Percentiles rank a stretch among this genome's conserved stretches.
Conservation (phyloP, 108 stramenopile species). For the Skeletonema grethae region DNA sequence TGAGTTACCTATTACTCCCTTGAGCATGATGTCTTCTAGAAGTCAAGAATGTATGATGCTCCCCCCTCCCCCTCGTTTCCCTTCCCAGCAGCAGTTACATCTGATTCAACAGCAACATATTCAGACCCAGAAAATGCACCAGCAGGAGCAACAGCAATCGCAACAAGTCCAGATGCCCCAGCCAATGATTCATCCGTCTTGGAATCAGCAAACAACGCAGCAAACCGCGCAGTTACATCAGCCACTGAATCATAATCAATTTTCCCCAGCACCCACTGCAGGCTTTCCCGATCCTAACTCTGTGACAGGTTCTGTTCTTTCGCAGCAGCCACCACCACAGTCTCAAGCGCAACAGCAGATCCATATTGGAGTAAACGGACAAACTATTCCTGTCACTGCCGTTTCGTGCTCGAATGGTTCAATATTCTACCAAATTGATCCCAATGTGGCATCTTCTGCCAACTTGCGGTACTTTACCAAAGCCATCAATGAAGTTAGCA, state of each 20-base stretch:
- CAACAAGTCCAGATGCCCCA: slow-evolving; percentile 17
- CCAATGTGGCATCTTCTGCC: slow-evolving; percentile 31
- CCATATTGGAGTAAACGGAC: slow-evolving; percentile 35
- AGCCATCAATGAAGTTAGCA: slow-evolving; percentile 45
- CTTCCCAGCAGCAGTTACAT: slow-evolving; percentile 12
- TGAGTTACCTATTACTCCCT: slow-evolving; percentile 74
- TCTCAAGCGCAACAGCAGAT: slow-evolving; percentile 26
- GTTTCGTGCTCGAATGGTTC: slow-evolving; percentile 29
- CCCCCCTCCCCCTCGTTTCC: slow-evolving; percentile 61
- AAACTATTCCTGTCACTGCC: slow-evolving; percentile 47
- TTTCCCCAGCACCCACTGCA: slow-evolving; percentile 6
- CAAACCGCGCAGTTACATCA: slow-evolving; percentile 15
- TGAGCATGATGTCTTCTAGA: slow-evolving; percentile 52
- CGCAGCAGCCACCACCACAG: slow-evolving; percentile 26
- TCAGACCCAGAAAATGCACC: slow-evolving; percentile 15
- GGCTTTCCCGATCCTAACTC: slow-evolving; percentile 24
- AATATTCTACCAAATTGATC: slow-evolving; percentile 42
- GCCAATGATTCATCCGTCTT: slow-evolving; percentile 3
- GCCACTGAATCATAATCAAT: slow-evolving; percentile 12
- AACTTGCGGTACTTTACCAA: slow-evolving; percentile 40
- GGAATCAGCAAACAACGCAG: slow-evolving; percentile 4
- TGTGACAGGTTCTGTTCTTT: slow-evolving; percentile 26
- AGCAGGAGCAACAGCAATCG: slow-evolving; percentile 29
- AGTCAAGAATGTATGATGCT: slow-evolving; percentile 78
- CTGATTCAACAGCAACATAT: slow-evolving; percentile 18